A percentile compares a stretch with the other conserved stretches of the same genome.
Conservation (phyloP, 2,329 filamentous ascomycete species). For the Sphaerulina vaccinii region DNA sequence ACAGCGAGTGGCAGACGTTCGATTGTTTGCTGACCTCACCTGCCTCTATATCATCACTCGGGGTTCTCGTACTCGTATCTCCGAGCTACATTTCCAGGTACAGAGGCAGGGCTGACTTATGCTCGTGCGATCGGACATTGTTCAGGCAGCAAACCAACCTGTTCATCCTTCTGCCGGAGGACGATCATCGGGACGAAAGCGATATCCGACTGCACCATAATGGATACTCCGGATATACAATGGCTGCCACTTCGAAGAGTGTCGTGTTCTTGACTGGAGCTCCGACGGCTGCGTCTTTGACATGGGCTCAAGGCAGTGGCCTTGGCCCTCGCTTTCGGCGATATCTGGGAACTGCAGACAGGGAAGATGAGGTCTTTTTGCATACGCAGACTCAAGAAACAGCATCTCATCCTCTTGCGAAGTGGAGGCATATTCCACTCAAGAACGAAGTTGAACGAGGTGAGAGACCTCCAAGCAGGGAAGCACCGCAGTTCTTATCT, state of each 20-base stretch:
- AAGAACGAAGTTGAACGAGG: slow-evolving; percentile 2
- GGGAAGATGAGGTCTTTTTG: neutral
- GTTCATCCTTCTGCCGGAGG: neutral
- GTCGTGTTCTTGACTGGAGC: slow-evolving; percentile 60
- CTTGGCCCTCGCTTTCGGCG: slow-evolving; percentile 8
- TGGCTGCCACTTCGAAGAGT: neutral
- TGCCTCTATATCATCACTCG: too few species aligned
- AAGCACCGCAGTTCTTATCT: slow-evolving; percentile 33
- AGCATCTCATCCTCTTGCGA: slow-evolving; percentile 22
- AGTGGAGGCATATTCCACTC: slow-evolving; percentile 31
- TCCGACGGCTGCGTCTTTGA: slow-evolving; percentile 54
- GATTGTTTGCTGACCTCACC: too few species aligned
- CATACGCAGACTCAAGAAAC: neutral
- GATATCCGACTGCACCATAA: neutral
- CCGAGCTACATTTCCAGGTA: too few species aligned
- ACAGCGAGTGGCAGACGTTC: too few species aligned
- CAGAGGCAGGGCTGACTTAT: too few species aligned
- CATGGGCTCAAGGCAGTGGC: slow-evolving; percentile 50
- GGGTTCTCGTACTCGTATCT: too few species aligned
- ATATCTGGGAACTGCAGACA: slow-evolving; percentile 19
- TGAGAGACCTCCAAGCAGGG: neutral
- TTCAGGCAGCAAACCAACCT: too few species aligned
- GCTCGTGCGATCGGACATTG: too few species aligned
- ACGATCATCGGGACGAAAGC: neutral
- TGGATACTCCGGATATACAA: neutral